Evolutionary conservation across 2,329 filamentous ascomycete species (phyloP).

Genomic region (Teratosphaeria viscida): DNA sequence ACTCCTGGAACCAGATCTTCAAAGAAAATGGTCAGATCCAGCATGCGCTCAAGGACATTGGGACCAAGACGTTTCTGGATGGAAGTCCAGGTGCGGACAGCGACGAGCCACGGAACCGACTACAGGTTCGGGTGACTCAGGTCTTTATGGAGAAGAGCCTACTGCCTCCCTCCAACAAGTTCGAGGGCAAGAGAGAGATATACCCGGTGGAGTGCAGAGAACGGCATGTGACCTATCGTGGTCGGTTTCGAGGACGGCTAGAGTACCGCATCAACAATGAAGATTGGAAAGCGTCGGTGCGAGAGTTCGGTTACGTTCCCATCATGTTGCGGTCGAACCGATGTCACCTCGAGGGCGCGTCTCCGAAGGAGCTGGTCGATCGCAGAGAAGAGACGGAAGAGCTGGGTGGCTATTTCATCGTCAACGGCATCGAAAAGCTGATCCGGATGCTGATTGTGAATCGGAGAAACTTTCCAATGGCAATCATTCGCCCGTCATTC

Average conservation of each 20-base stretch:
- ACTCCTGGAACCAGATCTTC: conserved; percentile 91
- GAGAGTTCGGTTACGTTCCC: conserved; percentile 80
- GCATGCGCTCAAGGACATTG: conserved; percentile 77
- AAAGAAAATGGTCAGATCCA: conserved; percentile 61
- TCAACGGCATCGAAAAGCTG: conserved; percentile 96
- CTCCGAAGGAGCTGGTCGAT: conserved; percentile 70
- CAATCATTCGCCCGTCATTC: conserved; percentile 85
- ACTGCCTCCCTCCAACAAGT: conserved; percentile 73
- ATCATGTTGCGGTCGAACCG: conserved; percentile 88
- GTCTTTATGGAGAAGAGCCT: conserved; percentile 73
- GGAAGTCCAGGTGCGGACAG: conserved; percentile 50
- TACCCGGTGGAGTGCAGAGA: conserved; percentile 90
- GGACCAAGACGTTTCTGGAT: conserved; percentile 77
- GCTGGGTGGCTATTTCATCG: conserved; percentile 89
- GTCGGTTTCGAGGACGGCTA: conserved; percentile 70
- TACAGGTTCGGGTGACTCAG: conserved; percentile 69
- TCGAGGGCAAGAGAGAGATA: conserved; percentile 72
- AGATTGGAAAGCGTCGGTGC: conserved; percentile 68
- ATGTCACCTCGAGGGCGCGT: conserved; percentile 80
- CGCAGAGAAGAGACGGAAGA: conserved; percentile 94
- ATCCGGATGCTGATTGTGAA: conserved; percentile 86
- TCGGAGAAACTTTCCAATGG: conserved; percentile 88
- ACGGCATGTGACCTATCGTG: conserved; percentile 82
- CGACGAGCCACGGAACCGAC: conserved; percentile 51
- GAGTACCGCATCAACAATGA: conserved; percentile 82